These are phyloP conservation scores for Thecaphora frezii DNA, from an alignment of 1,284 basidiomycete species.

Conservation along the genomic window DNA sequence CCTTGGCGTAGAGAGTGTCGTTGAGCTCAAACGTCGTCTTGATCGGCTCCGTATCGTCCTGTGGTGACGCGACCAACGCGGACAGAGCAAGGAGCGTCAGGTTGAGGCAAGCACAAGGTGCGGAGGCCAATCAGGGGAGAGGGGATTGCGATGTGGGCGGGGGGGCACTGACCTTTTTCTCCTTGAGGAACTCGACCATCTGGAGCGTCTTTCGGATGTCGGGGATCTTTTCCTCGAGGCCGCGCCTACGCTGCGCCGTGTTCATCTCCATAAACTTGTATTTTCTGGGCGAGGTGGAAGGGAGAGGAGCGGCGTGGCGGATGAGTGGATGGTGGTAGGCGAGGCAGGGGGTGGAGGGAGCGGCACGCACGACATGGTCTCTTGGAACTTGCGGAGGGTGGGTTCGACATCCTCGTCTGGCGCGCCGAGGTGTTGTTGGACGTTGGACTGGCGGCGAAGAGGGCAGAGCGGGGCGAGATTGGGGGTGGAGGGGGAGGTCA, in stretches of 20 bases:
- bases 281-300: slow-evolving; percentile 68
- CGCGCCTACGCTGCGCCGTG: slow-evolving; percentile 74
- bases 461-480: neutral
- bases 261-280: slow-evolving; percentile 97
- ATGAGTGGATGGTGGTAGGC: neutral
- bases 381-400: slow-evolving; percentile 81
- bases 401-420: slow-evolving; percentile 77
- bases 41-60: slow-evolving; percentile 64
- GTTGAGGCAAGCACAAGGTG: no score
- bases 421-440: slow-evolving; percentile 82
- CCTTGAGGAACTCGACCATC: slow-evolving; percentile 78
- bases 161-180: slow-evolving; percentile 64
- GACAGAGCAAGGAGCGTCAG: neutral
- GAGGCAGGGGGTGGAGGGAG: neutral
- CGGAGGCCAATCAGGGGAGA: no score
- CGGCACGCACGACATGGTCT: slow-evolving; percentile 76
- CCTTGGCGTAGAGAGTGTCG: slow-evolving; percentile 91
- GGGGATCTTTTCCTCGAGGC: slow-evolving; percentile 90
- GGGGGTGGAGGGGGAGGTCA: neutral
- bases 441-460: slow-evolving; percentile 67
- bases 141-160: no score
- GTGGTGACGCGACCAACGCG: neutral
- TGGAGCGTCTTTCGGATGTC: slow-evolving; percentile 89
- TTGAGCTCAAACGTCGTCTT: slow-evolving; percentile 91
- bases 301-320: slow-evolving; percentile 2